Evolutionary conservation across 225 moss, liverwort and hornwort genomes (phyloP).

Genomic region (Thuidium tamariscinum): DNA sequence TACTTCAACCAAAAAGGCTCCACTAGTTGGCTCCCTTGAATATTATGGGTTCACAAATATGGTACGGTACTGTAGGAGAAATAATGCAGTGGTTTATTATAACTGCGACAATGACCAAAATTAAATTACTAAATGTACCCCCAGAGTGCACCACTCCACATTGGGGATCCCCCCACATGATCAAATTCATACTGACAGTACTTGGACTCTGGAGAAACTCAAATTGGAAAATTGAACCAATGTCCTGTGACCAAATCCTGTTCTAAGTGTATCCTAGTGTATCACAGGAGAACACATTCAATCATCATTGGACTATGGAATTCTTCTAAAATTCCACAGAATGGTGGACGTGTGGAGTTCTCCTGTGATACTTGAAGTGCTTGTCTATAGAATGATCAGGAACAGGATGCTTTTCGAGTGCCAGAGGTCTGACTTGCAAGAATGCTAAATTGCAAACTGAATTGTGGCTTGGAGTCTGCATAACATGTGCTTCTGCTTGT

Average conservation of each 20-base stretch:
- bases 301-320: neutral
- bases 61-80: neutral
- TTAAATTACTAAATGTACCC: neutral
- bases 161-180: neutral
- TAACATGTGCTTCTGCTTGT: too few species aligned
- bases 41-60: neutral
- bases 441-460: neutral
- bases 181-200: neutral
- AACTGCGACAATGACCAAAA: neutral
- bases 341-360: neutral
- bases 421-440: neutral
- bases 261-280: neutral
- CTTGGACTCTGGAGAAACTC: neutral
- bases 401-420: neutral
- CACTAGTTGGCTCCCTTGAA: neutral
- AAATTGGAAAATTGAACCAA: neutral
- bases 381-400: neutral
- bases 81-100: neutral
- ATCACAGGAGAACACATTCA: neutral
- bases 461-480: too few species aligned
- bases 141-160: neutral
- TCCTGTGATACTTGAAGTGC: neutral
- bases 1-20: neutral
- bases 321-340: neutral
- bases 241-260: neutral